Evolutionary conservation across 169 alveolate genomes (phyloP).

Genomic region (Plasmodium ovale): DNA sequence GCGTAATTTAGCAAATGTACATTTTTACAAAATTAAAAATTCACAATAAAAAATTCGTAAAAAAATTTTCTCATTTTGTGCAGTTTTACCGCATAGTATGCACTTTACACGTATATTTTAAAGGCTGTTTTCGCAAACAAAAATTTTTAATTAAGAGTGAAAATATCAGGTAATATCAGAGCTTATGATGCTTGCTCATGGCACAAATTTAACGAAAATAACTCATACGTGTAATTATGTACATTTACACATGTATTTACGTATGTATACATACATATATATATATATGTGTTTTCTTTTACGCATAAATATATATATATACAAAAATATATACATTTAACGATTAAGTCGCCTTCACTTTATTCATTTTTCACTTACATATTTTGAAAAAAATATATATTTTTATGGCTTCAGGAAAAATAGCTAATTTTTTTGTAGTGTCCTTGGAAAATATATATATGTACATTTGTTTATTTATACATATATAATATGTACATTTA

Average conservation of each 20-base stretch:
- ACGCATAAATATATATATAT: not conserved
- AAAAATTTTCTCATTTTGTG: not conserved
- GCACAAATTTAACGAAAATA: too few species aligned
- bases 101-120: too few species aligned
- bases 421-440: not conserved
- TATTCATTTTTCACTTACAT: slow-evolving; percentile 22
- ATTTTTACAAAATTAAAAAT: not conserved
- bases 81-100: not conserved
- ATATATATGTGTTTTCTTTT: too few species aligned
- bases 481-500: not conserved
- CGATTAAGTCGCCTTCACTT: not conserved
- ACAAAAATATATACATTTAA: too few species aligned
- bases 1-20: not conserved
- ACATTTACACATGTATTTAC: not conserved
- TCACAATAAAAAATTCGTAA: not conserved
- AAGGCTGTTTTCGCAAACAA: not conserved
- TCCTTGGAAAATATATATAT: not conserved
- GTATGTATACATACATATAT: not conserved
- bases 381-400: not conserved
- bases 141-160: too few species aligned
- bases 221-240: too few species aligned
- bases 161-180: too few species aligned
- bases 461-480: not conserved
- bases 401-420: not conserved
- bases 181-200: too few species aligned